These are phyloP conservation scores for Malassezia japonica DNA, from an alignment of 1,284 basidiomycete genomes.

Conservation along the genomic window DNA sequence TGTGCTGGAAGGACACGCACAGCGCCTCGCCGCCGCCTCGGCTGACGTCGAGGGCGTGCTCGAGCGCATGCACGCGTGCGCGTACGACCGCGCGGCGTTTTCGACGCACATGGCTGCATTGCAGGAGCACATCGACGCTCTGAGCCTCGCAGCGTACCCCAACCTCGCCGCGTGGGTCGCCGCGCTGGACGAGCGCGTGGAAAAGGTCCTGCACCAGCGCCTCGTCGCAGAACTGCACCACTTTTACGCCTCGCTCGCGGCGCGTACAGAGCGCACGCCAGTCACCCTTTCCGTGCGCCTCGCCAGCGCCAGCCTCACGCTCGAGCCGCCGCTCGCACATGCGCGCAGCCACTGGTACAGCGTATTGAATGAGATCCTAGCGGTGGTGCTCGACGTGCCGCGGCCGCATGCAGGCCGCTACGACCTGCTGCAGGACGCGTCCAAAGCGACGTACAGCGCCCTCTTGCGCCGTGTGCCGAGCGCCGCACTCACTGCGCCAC, in stretches of 20 bases:
- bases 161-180: conserved; percentile 95
- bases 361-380: conserved; percentile 68
- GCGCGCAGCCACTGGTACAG: conserved; percentile 82
- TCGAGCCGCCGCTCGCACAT: conserved; percentile 92
- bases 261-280: conserved; percentile 6
- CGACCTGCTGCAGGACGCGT: conserved; percentile 58
- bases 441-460: conserved; percentile 3
- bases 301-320: conserved; percentile 95
- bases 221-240: conserved; percentile 48
- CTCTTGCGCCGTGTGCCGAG: conserved; percentile 22
- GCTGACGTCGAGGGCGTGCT: conserved; percentile 73
- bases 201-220: conserved; percentile 68
- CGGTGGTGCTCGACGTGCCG: conserved; percentile 75
- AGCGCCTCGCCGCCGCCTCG: conserved; percentile 81
- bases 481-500: conserved; percentile 62
- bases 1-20: conserved; percentile 71
- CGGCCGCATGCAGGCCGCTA: conserved; percentile 89
- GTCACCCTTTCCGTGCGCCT: conserved; percentile 84
- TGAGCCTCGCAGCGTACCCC: conserved; percentile 91
- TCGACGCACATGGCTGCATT: conserved; percentile 66
- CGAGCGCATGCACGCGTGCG: conserved; percentile 75
- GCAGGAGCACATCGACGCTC: conserved; percentile 81
- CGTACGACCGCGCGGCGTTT: conserved; percentile 74
- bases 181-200: conserved; percentile 76
- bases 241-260: conserved; percentile 5